Base-by-base conservation (phyloP, 495 filamentous ascomycete species). In the Trichocladium uniseriatum region DNA sequence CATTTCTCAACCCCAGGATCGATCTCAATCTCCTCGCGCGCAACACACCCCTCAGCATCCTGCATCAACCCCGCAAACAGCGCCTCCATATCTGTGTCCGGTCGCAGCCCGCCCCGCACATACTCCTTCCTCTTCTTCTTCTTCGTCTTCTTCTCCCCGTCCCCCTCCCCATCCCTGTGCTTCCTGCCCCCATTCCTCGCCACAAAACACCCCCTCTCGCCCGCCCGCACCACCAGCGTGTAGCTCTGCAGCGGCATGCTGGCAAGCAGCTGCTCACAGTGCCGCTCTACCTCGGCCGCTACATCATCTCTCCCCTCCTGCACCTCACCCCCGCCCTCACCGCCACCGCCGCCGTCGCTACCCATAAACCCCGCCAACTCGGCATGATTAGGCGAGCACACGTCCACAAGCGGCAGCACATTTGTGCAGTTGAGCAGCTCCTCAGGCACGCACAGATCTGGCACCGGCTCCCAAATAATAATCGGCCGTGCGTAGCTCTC, bases 391-490 rank as follows among this genome's bases (percentile, higher is more conserved):
- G 92, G 91, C 45, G 83, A 88, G 60, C 92, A 81, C 44, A 95
- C 72, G 61, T 97, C 85, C 27, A 96, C 81, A 15, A 83, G 66
- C n/a, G 73, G 72, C 20, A 86, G 75, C 14, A 81, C 80, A 44
- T 83, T 78, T 29, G 83, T 77, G 67, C 83, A 86, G 50, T 79
- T 83, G 2, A 81, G 69, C 42, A 89, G 72, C 63, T 96, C 80
- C 51, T 79, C 77, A 0, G 87, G 86, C 0, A 74, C 79, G 62
- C 92, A 96, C 2, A 86, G 77, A 60, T 94, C 87, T 10, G 94
- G 92, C 3, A 95, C 83, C 4, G 92, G 92, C 61, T 98, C 92
- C 92, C 92, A 98, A 34, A 96, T 79, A 63, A 96, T 83, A 11
- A 92, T 62, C 2, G 86, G 89, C 24, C 74, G 73, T 6, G 43